phyloP scores from a whole-genome alignment of 1,139 yeast species.

The Lodderomyces elongisporus region DNA sequence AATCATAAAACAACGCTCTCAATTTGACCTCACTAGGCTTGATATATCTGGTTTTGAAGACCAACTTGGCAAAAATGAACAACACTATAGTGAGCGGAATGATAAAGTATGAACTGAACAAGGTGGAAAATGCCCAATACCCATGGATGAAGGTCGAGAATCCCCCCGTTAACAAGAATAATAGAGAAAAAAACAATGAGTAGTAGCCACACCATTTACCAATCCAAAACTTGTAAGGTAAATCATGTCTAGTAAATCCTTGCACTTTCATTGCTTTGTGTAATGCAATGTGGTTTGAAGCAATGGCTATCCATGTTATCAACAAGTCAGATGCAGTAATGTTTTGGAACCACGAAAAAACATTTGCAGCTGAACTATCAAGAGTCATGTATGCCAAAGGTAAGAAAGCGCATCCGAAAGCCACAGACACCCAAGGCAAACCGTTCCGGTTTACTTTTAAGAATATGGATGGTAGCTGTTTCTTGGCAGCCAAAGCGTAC shows the following conservation, averaged over 20 bases:
- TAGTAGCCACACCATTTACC: slow-evolving; percentile 29
- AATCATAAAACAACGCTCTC: slow-evolving; percentile 27
- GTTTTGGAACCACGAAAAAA: slow-evolving; percentile 24
- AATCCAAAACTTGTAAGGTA: slow-evolving; percentile 28
- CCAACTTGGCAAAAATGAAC: slow-evolving; percentile 25
- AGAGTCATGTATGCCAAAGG: slow-evolving; percentile 22
- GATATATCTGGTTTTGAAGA: slow-evolving; percentile 20
- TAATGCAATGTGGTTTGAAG: slow-evolving; percentile 30
- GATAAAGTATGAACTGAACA: slow-evolving; percentile 34
- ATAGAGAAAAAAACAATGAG: slow-evolving; percentile 26
- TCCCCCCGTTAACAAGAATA: slow-evolving; percentile 38
- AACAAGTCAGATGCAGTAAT: slow-evolving; percentile 20
- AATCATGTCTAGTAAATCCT: slow-evolving; percentile 28
- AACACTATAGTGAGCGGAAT: slow-evolving; percentile 28
- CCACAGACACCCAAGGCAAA: slow-evolving; percentile 61
- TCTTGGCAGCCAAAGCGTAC: slow-evolving; percentile 58
- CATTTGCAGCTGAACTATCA: slow-evolving; percentile 18
- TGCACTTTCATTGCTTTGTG: slow-evolving; percentile 32
- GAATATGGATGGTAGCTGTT: slow-evolving; percentile 56
- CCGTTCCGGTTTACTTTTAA: slow-evolving; percentile 60
- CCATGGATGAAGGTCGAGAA: slow-evolving; percentile 34
- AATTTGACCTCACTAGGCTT: slow-evolving; percentile 31
- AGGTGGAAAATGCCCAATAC: slow-evolving; percentile 26
- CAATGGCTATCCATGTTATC: slow-evolving; percentile 26
- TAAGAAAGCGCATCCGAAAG: slow-evolving; percentile 25